Evolutionary conservation across 78 protist species (phyloP).

Genomic region (Chrysochromulina tobinii): DNA sequence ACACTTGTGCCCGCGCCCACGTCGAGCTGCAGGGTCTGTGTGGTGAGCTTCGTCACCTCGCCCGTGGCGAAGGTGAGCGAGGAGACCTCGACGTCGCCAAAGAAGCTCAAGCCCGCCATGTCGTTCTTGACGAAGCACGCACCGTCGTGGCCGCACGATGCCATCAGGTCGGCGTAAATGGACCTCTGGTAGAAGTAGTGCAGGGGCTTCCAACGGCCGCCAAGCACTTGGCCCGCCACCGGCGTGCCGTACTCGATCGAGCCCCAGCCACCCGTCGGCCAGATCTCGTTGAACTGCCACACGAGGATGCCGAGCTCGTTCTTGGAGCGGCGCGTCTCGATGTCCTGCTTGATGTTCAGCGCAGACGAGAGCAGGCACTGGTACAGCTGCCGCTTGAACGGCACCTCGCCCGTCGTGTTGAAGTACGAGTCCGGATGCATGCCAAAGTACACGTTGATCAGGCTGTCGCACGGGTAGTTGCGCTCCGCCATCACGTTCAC

Average conservation of each 20-base stretch:
- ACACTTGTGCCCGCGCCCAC: not conserved
- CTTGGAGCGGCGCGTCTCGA: constrained; percentile 27
- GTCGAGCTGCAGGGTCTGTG: not conserved
- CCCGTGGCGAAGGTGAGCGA: not conserved
- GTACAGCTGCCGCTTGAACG: constrained; percentile 45
- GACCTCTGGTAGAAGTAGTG: constrained; percentile 1
- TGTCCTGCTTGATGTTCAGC: constrained; percentile 24
- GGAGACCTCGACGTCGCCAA: not conserved
- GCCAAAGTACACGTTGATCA: constrained; percentile 35
- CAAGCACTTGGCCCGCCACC: constrained; percentile 38
- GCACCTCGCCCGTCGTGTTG: constrained; percentile 24
- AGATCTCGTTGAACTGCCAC: constrained; percentile 65
- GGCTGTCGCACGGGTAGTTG: constrained; percentile 53
- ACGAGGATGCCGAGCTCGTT: constrained; percentile 44
- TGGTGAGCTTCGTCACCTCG: not conserved
- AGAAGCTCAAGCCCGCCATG: not conserved
- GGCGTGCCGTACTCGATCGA: constrained; percentile 51
- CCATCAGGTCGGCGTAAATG: constrained; percentile 35
- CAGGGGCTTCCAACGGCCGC: constrained; percentile 62
- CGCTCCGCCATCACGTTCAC: constrained; percentile 22
- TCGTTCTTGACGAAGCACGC: constrained; percentile 34
- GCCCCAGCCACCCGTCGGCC: constrained; percentile 77
- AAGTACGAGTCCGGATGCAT: not conserved
- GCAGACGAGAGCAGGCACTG: constrained; percentile 55
- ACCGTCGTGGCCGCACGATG: constrained; percentile 36